Percentiles rank a stretch among this genome's conserved stretches.
Conservation (phyloP, 2,329 filamentous ascomycete species). For the Emericellopsis atlantica region DNA sequence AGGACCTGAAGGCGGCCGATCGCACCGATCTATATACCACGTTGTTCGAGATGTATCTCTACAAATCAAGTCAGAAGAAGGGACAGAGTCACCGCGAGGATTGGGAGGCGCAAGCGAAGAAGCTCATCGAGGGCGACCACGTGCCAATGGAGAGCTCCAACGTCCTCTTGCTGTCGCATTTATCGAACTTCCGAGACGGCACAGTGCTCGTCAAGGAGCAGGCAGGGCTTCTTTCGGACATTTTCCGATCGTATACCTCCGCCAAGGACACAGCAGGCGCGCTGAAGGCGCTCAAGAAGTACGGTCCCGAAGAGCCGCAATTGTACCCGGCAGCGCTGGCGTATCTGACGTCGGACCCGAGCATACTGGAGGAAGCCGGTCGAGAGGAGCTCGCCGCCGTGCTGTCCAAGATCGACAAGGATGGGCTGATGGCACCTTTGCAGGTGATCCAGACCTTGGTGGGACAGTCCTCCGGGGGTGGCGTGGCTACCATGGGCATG, state of each 20-base stretch:
- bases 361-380: slow-evolving; percentile 74
- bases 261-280: slow-evolving; percentile 85
- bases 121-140: slow-evolving; percentile 68
- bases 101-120: slow-evolving; percentile 88
- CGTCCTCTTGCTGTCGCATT: slow-evolving; percentile 80
- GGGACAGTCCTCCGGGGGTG: slow-evolving; percentile 29
- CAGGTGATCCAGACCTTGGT: slow-evolving; percentile 93
- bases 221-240: slow-evolving; percentile 82
- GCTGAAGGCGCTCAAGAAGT: slow-evolving; percentile 80
- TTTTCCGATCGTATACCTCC: slow-evolving; percentile 90
- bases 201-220: slow-evolving; percentile 90
- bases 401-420: slow-evolving; percentile 74
- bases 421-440: slow-evolving; percentile 86
- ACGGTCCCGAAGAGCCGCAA: slow-evolving; percentile 80
- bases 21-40: slow-evolving; percentile 85
- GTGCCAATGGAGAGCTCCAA: slow-evolving; percentile 89
- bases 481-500: slow-evolving; percentile 93
- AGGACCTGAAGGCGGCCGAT: slow-evolving; percentile 59
- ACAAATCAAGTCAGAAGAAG: slow-evolving; percentile 69
- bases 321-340: slow-evolving; percentile 85
- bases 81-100: slow-evolving; percentile 53
- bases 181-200: slow-evolving; percentile 81
- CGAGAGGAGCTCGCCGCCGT: slow-evolving; percentile 68
- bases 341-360: slow-evolving; percentile 80
- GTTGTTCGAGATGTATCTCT: slow-evolving; percentile 94